Conservation (phyloP, 768 basidiomycete genomes). For the Boletus sp. region DNA sequence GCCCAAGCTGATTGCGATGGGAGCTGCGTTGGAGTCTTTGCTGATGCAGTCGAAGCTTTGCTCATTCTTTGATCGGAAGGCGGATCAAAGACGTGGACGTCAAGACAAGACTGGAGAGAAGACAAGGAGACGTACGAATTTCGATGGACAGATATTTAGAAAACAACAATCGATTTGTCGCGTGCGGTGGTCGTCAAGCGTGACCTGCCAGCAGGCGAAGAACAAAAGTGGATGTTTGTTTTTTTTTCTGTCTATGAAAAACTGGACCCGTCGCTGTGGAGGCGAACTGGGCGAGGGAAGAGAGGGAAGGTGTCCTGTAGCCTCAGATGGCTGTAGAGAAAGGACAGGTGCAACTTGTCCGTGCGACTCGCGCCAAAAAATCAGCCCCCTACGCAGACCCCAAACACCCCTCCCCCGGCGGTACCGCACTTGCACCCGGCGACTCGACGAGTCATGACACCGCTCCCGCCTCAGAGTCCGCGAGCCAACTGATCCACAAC, state of each 20-base stretch:
- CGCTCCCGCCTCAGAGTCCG: not conserved
- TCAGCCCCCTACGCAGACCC: conserved; percentile 27
- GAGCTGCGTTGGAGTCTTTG: conserved; percentile 72
- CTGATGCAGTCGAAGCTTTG: conserved; percentile 78
- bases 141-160: conserved; percentile 43
- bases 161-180: conserved; percentile 53
- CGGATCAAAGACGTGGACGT: not conserved
- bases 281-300: conserved; percentile 33
- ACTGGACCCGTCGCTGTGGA: conserved; percentile 36
- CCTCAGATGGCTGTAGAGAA: conserved; percentile 37
- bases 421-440: conserved; percentile 9
- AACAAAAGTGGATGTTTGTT: conserved; percentile 51
- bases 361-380: conserved; percentile 36
- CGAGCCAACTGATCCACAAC: no score
- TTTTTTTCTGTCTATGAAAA: conserved; percentile 41
- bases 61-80: conserved; percentile 69
- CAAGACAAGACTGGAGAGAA: conserved; percentile 8
- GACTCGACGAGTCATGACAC: conserved; percentile 5
- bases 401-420: conserved; percentile 20
- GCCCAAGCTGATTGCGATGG: conserved; percentile 87
- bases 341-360: conserved; percentile 35
- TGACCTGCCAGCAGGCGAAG: conserved; percentile 91
- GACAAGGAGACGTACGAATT: conserved; percentile 40
- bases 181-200: conserved; percentile 80
- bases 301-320: conserved; percentile 32